Percentiles rank a stretch among this genome's conserved stretches.
Conservation (phyloP, 495 filamentous ascomycete genomes). For the Margaritispora aquatica region DNA sequence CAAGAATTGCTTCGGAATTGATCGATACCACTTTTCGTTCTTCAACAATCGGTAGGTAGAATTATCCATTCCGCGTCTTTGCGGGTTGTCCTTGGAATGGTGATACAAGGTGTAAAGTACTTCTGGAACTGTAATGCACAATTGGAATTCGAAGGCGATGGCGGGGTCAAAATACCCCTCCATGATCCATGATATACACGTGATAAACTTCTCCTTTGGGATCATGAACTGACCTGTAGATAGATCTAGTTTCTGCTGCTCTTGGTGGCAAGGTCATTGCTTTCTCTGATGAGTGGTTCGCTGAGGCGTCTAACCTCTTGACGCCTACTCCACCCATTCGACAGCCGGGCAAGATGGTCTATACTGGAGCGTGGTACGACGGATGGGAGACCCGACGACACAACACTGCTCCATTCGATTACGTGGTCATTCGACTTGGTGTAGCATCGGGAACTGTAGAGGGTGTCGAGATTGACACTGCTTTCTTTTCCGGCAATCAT, state of each 20-base stretch:
- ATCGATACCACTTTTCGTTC: conserved; percentile 71
- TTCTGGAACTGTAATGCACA: background rate
- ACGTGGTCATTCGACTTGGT: conserved; percentile 75
- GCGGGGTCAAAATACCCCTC: background rate
- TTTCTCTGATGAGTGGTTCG: conserved; percentile 87
- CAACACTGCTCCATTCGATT: conserved; percentile 74
- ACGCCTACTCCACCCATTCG: conserved; percentile 69
- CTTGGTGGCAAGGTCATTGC: conserved; percentile 70
- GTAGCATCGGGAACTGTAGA: conserved; percentile 68
- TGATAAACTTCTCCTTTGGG: background rate
- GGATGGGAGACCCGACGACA: conserved; percentile 92
- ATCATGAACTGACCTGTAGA: conserved; percentile 3
- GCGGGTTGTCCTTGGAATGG: too few relatives aligned
- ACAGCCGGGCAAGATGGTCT: conserved; percentile 75
- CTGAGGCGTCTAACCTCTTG: conserved; percentile 71
- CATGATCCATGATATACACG: conserved; percentile 2
- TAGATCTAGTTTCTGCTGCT: conserved; percentile 70
- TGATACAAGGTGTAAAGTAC: background rate
- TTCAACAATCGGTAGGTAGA: conserved; percentile 60
- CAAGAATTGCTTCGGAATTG: conserved; percentile 43
- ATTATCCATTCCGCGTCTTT: too few relatives aligned
- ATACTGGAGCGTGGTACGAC: conserved; percentile 89
- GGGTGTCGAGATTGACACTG: conserved; percentile 82
- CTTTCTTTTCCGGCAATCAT: conserved; percentile 83
- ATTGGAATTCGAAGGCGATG: background rate